Conservation (phyloP, 192 early-diverging fungal genomes). For the Coemansia sp. region DNA sequence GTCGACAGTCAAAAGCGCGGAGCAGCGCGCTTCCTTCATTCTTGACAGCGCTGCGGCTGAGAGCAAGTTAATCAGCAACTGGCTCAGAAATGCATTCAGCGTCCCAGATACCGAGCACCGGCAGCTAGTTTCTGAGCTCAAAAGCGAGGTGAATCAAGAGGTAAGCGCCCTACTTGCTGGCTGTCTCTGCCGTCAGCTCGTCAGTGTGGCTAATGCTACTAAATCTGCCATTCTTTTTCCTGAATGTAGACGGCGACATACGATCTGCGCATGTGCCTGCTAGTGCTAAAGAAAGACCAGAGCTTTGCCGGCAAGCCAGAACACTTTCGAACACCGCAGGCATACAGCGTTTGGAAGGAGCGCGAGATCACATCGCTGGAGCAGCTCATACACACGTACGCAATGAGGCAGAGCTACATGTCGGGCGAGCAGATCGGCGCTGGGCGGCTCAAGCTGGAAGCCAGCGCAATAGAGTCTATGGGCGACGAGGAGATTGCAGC, state of each 20-base stretch:
- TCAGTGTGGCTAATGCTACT: background rate
- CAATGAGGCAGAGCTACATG: constrained; percentile 42
- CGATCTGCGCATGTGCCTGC: constrained; percentile 42
- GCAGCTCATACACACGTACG: constrained; percentile 45
- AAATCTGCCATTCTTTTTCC: background rate
- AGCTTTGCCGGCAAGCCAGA: constrained; percentile 49
- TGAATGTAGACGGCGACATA: constrained; percentile 37
- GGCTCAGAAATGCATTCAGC: constrained; percentile 35
- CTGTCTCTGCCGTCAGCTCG: background rate
- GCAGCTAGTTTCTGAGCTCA: constrained; percentile 31
- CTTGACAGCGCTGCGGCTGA: constrained; percentile 1
- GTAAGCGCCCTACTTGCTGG: constrained; percentile 3
- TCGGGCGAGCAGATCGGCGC: constrained; percentile 40
- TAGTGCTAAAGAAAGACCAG: constrained; percentile 38
- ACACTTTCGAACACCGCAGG: constrained; percentile 32
- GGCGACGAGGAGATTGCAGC: constrained; percentile 32
- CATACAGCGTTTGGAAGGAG: constrained; percentile 50
- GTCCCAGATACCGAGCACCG: constrained; percentile 35
- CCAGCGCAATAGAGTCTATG: constrained; percentile 25
- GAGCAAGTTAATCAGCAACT: constrained; percentile 12
- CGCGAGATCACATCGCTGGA: constrained; percentile 49
- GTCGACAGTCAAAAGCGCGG: background rate
- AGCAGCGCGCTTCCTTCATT: background rate
- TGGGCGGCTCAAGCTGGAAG: constrained; percentile 34
- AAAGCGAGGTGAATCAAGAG: constrained; percentile 42